Conservation (phyloP, 179 eudicot genomes). For the Carnegiea gigantea region DNA sequence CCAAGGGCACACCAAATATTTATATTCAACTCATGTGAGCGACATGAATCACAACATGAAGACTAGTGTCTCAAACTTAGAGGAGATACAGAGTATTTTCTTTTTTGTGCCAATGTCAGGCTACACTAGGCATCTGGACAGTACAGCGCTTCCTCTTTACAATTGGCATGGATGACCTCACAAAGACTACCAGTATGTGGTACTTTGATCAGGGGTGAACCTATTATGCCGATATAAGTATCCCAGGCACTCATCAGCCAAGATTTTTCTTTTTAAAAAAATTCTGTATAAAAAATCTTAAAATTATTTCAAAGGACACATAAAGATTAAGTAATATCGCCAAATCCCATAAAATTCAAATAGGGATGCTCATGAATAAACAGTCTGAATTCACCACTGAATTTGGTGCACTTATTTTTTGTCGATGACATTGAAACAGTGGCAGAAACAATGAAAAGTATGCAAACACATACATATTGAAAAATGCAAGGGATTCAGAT, state of each 20-base stretch:
- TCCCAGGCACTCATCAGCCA: no score
- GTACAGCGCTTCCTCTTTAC: background rate
- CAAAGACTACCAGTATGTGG: background rate
- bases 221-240: no score
- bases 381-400: no score
- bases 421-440: background rate
- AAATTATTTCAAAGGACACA: no score
- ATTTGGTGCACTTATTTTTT: background rate
- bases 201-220: background rate
- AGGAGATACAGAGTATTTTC: background rate
- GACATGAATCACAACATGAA: background rate
- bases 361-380: no score
- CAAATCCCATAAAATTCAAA: no score
- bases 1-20: background rate
- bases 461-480: background rate
- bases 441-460: background rate
- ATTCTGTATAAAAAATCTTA: no score
- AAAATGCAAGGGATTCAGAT: background rate
- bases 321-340: no score
- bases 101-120: background rate
- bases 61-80: background rate
- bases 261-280: no score
- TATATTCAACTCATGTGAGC: background rate
- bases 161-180: background rate
- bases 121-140: background rate